Percentiles rank a stretch among this genome's conserved stretches.
phyloP scores from a whole-genome alignment of 495 filamentous ascomycete species.

The Parmelia sp. region DNA sequence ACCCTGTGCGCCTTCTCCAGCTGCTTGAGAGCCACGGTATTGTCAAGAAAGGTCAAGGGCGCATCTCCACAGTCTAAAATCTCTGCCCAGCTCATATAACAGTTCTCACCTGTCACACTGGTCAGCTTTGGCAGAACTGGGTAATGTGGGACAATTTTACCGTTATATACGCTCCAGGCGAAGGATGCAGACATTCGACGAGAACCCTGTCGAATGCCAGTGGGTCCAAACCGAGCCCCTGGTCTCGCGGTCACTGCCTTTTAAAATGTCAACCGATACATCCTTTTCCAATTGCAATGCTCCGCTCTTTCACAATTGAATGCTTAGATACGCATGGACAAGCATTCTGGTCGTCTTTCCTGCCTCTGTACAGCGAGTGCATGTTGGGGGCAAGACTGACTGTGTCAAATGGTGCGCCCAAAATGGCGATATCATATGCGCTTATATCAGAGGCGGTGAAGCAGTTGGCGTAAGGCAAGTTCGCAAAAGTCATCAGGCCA shows the following conservation, averaged over 20 bases:
- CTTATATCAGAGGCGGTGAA: conserved; percentile 24
- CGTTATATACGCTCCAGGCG: conserved; percentile 41
- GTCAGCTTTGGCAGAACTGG: conserved; percentile 9
- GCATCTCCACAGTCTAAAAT: conserved; percentile 50
- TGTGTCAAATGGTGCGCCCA: conserved; percentile 49
- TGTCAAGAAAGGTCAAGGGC: conserved; percentile 47
- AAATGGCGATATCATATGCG: conserved; percentile 35
- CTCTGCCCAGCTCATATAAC: conserved; percentile 41
- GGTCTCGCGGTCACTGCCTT: conserved; percentile 42
- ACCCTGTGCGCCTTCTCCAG: conserved; percentile 43
- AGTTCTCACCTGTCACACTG: conserved; percentile 32
- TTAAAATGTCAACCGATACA: background rate
- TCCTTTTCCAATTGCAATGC: background rate
- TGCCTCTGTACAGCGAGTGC: background rate
- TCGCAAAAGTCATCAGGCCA: conserved; percentile 46
- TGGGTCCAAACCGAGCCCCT: conserved; percentile 39
- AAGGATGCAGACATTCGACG: conserved; percentile 32
- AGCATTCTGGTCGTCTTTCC: background rate
- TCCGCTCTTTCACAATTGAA: background rate
- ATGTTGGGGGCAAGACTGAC: conserved; percentile 13
- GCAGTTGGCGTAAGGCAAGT: conserved; percentile 43
- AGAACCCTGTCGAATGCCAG: conserved; percentile 44
- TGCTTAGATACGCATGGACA: background rate
- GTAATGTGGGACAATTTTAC: conserved; percentile 18
- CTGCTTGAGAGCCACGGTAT: conserved; percentile 47